Evolutionary conservation across 2,329 filamentous ascomycete genomes (phyloP).

Genomic region (Leptographium lundbergii): DNA sequence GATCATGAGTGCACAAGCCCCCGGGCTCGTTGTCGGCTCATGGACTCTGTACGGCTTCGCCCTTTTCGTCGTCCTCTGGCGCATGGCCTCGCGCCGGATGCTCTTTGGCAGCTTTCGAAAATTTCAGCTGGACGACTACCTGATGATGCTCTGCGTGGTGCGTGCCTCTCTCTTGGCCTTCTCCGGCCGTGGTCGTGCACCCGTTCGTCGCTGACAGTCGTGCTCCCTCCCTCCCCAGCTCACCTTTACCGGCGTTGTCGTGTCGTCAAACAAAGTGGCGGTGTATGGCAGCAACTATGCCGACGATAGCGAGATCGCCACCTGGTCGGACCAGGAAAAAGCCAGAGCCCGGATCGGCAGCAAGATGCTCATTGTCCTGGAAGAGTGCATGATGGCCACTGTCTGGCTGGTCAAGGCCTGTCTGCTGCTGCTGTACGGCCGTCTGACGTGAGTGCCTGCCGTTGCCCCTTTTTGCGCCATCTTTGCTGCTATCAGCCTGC

Average conservation of each 20-base stretch:
- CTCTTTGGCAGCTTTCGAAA: conserved; percentile 30
- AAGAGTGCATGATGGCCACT: conserved; percentile 36
- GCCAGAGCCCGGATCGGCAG: conserved; percentile 33
- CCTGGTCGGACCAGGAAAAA: conserved; percentile 32
- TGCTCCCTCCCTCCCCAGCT: conserved; percentile 8
- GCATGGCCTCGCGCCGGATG: conserved; percentile 18
- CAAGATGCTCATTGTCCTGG: conserved; percentile 39
- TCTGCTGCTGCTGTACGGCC: conserved; percentile 36
- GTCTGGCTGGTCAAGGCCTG: conserved; percentile 42
- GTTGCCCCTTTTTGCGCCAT: background rate
- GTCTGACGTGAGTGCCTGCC: conserved; percentile 31
- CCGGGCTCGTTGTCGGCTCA: conserved; percentile 6
- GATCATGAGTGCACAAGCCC: background rate
- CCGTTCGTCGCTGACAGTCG: background rate
- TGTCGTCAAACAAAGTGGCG: conserved; percentile 28
- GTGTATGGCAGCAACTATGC: conserved; percentile 33
- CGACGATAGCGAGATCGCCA: conserved; percentile 20
- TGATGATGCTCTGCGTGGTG: conserved; percentile 39
- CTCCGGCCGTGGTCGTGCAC: background rate
- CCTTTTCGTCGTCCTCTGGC: conserved; percentile 9
- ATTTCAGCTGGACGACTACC: conserved; percentile 43
- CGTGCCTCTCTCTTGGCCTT: conserved; percentile 3
- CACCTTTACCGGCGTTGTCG: conserved; percentile 28
- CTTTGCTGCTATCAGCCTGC: background rate
- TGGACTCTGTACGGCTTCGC: conserved; percentile 13